Conservation (phyloP, 1,284 basidiomycete species). For the Ustilago hordei region DNA sequence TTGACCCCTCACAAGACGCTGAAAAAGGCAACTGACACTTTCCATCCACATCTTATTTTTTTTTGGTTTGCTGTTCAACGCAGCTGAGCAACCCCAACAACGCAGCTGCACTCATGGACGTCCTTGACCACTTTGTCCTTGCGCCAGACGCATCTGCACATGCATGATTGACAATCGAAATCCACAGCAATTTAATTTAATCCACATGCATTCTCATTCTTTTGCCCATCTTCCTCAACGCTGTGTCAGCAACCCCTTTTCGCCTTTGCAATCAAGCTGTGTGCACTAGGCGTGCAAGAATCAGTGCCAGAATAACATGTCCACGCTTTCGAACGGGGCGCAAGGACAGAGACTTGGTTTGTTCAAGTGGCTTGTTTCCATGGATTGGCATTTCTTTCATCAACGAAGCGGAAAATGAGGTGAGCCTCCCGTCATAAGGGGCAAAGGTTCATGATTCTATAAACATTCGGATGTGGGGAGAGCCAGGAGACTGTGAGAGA, state of each 20-base stretch:
- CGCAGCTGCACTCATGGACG: slow-evolving; percentile 51
- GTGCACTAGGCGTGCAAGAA: neutral
- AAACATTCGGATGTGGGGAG: neutral
- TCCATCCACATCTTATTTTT: neutral
- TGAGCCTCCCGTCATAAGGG: neutral
- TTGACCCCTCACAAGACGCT: too few species aligned
- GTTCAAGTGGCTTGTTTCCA: neutral
- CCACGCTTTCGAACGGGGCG: neutral
- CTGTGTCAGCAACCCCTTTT: too few species aligned
- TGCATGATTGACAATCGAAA: slow-evolving; percentile 15
- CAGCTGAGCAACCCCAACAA: slow-evolving; percentile 54
- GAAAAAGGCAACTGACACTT: neutral
- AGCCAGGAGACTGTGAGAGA: neutral
- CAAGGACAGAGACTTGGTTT: neutral
- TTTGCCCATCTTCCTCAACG: too few species aligned
- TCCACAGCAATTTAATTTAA: neutral
- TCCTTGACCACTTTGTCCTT: slow-evolving; percentile 41
- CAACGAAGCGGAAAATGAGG: neutral
- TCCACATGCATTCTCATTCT: neutral
- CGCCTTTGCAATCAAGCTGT: too few species aligned
- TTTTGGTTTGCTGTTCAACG: neutral
- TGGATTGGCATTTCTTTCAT: neutral
- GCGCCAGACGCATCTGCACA: slow-evolving; percentile 16
- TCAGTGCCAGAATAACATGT: neutral
- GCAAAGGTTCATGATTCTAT: neutral